Evolutionary conservation across 2,329 filamentous ascomycete genomes (phyloP).

Genomic region (Epichloe gansuensis): DNA sequence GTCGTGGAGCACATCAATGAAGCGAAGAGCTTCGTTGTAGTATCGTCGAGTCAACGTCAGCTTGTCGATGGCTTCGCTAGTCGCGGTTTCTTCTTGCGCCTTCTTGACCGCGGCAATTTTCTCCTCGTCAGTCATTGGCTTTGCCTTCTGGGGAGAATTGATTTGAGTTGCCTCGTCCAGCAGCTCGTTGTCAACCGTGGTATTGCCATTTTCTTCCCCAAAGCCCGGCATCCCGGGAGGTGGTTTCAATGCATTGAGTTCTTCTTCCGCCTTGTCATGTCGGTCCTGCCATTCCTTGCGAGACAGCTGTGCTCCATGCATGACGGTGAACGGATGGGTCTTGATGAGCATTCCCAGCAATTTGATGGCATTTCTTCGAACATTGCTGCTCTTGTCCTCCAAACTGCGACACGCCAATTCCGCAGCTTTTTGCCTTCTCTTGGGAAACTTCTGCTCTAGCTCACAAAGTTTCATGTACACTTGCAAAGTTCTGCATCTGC

Average conservation of each 20-base stretch:
- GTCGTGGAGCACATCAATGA: constrained; percentile 81
- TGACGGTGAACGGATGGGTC: constrained; percentile 84
- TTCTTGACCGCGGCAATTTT: constrained; percentile 62
- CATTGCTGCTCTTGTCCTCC: constrained; percentile 97
- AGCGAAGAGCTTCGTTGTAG: constrained; percentile 83
- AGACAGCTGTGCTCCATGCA: constrained; percentile 79
- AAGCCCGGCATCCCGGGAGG: constrained; percentile 53
- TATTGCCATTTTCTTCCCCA: constrained; percentile 52
- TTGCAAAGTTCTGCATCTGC: constrained; percentile 79
- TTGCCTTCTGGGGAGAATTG: constrained; percentile 53
- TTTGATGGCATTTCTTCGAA: constrained; percentile 89
- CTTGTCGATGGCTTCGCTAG: constrained; percentile 76
- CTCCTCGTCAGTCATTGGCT: constrained; percentile 65
- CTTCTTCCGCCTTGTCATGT: constrained; percentile 68
- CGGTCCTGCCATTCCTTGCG: constrained; percentile 75
- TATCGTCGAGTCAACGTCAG: constrained; percentile 80
- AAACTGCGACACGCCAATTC: constrained; percentile 80
- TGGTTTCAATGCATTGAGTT: constrained; percentile 70
- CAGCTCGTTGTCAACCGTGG: constrained; percentile 61
- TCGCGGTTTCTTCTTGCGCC: constrained; percentile 75
- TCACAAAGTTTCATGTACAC: constrained; percentile 88
- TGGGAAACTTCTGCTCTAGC: constrained; percentile 90
- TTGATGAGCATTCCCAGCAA: constrained; percentile 77
- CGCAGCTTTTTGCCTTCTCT: constrained; percentile 74
- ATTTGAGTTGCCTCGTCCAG: constrained; percentile 82